Percentiles rank a stretch among this genome's conserved stretches.
phyloP scores from a whole-genome alignment of 164 flowering plant species.

The Liquidambar formosana region DNA sequence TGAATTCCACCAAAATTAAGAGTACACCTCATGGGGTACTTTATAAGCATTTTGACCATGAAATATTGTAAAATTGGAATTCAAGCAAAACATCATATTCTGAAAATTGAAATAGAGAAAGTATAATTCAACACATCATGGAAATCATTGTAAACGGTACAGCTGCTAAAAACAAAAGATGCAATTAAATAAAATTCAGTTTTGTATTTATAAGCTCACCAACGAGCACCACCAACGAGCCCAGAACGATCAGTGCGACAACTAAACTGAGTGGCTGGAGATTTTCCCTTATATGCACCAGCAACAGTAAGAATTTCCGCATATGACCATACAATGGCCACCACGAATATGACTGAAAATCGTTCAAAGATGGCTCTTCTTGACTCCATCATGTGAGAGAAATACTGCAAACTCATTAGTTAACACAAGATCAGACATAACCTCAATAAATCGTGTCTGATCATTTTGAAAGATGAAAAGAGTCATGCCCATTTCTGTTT shows the following conservation, averaged over 20 bases:
- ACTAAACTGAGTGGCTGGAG: conserved; percentile 48
- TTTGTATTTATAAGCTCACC: conserved; percentile 33
- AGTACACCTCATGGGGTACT: too few relatives aligned
- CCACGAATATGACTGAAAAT: conserved; percentile 44
- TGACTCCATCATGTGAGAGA: conserved; percentile 31
- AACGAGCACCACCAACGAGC: conserved; percentile 50
- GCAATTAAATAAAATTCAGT: not conserved
- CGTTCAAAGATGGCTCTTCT: conserved; percentile 29
- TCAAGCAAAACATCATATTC: too few relatives aligned
- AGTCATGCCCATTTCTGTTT: not conserved
- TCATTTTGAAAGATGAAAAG: not conserved
- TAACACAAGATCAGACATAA: not conserved
- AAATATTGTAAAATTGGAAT: too few relatives aligned
- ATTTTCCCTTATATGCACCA: conserved; percentile 45
- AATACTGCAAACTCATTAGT: conserved; percentile 38
- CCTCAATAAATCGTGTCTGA: not conserved
- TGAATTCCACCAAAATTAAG: too few relatives aligned
- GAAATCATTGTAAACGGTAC: too few relatives aligned
- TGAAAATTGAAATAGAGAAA: too few relatives aligned
- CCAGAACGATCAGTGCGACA: conserved; percentile 72
- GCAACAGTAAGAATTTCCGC: conserved; percentile 57
- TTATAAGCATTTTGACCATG: too few relatives aligned
- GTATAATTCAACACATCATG: too few relatives aligned
- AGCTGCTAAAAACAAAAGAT: too few relatives aligned
- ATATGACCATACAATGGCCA: conserved; percentile 52